Conservation (phyloP, 1,284 basidiomycete species). For the Irpex sp. region DNA sequence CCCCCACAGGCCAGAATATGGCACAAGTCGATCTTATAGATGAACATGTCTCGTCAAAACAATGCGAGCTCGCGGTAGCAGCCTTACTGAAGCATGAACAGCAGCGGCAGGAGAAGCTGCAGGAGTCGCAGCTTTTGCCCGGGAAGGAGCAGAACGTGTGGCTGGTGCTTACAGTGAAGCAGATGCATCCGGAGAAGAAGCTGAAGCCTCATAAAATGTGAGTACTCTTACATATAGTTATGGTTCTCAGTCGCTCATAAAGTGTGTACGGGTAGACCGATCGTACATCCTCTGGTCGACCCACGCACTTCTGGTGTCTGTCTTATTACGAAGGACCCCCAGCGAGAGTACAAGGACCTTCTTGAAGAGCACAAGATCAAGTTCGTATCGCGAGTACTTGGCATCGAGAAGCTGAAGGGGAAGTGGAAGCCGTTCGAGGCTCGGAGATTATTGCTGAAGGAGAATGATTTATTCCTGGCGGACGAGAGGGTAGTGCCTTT, state of each 20-base stretch:
- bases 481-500: slow-evolving; percentile 89
- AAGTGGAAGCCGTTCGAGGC: slow-evolving; percentile 95
- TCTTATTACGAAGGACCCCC: slow-evolving; percentile 94
- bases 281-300: slow-evolving; percentile 81
- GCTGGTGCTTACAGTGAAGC: slow-evolving; percentile 83
- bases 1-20: slow-evolving; percentile 29
- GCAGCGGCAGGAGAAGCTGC: slow-evolving; percentile 60
- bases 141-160: slow-evolving; percentile 82
- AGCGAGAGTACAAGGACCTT: slow-evolving; percentile 93
- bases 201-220: slow-evolving; percentile 86
- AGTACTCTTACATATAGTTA: slow-evolving; percentile 26
- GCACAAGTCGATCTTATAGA: slow-evolving; percentile 56
- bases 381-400: slow-evolving; percentile 92
- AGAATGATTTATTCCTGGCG: slow-evolving; percentile 90
- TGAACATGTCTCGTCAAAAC: slow-evolving; percentile 63
- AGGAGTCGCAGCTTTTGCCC: slow-evolving; percentile 76
- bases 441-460: slow-evolving; percentile 78
- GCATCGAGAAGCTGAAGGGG: slow-evolving; percentile 83
- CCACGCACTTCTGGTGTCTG: slow-evolving; percentile 79
- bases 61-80: slow-evolving; percentile 75
- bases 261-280: slow-evolving; percentile 44
- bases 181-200: slow-evolving; percentile 70
- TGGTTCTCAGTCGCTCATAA: not conserved
- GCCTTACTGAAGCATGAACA: slow-evolving; percentile 70
- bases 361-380: slow-evolving; percentile 76